Base-by-base conservation (phyloP, 495 filamentous ascomycete genomes). In the Daldinia bambusicola region DNA sequence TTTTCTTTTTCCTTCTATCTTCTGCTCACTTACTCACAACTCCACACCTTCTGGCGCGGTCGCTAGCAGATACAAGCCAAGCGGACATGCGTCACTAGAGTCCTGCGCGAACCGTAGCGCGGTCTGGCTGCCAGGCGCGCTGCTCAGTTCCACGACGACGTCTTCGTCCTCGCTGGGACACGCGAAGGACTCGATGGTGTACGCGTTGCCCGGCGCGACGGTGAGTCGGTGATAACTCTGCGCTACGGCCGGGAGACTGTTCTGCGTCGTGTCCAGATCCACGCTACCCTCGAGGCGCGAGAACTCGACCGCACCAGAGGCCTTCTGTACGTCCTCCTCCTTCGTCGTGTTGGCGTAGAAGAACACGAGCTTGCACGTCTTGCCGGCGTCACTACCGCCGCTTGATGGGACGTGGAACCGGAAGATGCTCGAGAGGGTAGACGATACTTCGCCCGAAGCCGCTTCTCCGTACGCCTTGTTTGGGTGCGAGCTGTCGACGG, bases 351-450 rank as follows among this genome's bases (percentile, higher is more conserved):
- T 63, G 6, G 91, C 90, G 77, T 92, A 87, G 40, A 91, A 80
- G 82, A 93, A 92, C 57, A 91, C 77, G 7, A 92, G 83, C 36
- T 81, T 81, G 78, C 91, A 93, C 0, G 82, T 89, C 77, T 87
- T 86, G 52, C 82, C 86, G n/a, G n/a, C n/a, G n/a, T n/a, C n/a
- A n/a, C n/a, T n/a, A 41, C 81, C 74, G 74, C 86, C 80, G 10
- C 75, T 75, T 0, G 74, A 31, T 0, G 88, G 88, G 45, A 92
- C 85, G 74, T 90, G 88, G 78, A 93, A 93, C 78, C 89, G 89
- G 85, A 91, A 93, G 50, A 89, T 77, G 16, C 83, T 85, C 37
- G 89, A 90, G 64, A 88, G 78, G 26, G 82, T 85, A 4, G 83
- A 71, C 4, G 82, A 83, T 32, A 91, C 79, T 6, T 83, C 80